phyloP scores from a whole-genome alignment of 1,284 basidiomycete genomes.

The Cerioporus squamosus region DNA sequence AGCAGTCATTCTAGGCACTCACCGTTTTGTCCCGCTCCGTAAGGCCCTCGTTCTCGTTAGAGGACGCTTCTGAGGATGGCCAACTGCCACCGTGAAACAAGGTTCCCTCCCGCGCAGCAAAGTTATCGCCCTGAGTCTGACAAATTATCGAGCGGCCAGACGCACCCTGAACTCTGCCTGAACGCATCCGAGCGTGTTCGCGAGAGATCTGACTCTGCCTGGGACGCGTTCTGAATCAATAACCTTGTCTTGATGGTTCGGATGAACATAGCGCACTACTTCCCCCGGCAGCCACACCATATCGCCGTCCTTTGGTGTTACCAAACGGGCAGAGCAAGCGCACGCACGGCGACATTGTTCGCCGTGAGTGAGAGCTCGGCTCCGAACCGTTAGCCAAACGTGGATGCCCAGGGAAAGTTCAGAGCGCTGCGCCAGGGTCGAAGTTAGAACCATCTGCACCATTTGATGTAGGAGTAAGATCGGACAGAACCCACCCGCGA shows the following conservation, averaged over 20 bases:
- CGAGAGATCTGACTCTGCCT: background rate
- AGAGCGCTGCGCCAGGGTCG: conserved; percentile 3
- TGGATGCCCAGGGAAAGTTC: conserved; percentile 16
- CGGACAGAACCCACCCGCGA: background rate
- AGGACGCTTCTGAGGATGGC: background rate
- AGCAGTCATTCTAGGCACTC: background rate
- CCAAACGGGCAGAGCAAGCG: conserved; percentile 5
- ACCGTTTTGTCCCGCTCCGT: background rate
- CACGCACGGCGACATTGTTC: conserved; percentile 16
- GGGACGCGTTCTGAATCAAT: background rate
- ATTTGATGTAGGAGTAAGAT: background rate
- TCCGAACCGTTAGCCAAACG: conserved; percentile 13
- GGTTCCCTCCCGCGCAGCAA: conserved; percentile 7
- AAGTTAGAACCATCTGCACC: background rate
- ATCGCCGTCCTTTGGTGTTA: conserved; percentile 15
- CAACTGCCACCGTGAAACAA: conserved; percentile 3
- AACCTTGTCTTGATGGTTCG: conserved; percentile 5
- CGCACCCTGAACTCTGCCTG: conserved; percentile 4
- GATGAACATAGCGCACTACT: conserved; percentile 7
- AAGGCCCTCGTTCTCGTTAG: background rate
- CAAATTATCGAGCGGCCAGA: conserved; percentile 5
- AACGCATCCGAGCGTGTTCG: background rate
- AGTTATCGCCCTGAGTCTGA: conserved; percentile 7
- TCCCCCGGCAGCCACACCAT: conserved; percentile 11
- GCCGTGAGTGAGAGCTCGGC: conserved; percentile 6